Base-by-base conservation (phyloP, 140 eudicot genomes). In the Stevia rebaudiana region DNA sequence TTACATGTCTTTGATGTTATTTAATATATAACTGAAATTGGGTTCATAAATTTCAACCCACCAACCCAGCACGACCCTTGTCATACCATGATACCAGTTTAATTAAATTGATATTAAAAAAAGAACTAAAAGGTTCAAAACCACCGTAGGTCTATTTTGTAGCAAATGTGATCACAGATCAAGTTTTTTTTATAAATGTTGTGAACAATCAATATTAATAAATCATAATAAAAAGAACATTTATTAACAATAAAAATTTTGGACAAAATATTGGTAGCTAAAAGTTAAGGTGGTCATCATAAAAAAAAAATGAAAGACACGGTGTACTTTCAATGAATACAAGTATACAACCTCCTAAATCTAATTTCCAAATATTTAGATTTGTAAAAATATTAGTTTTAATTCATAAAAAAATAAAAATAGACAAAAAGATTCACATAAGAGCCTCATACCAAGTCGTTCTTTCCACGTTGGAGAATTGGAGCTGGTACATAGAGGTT, bases 401-500 rank as follows among this genome's bases (percentile, higher is more conserved):
- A 25, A 25, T 25, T 30, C 0, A 36, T 1, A 25, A 56, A 56
- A 9, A 22, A 10, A 3, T 48, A 21, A 18, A 11, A 8, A 50
- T 50, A 39, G 12, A 51, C 9, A 40, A 36, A 24, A 46, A 39
- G 55, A 8, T 24, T 33, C 13, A 18, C 22, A 43, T 10, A 13
- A 6, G 2, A 57, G 70, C 25, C 24, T 44, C 83, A 50, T 84
- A 90, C 97, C 95, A 90, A 61, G 36, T 56, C 68, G 76, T 91
- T 91, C 51, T 82, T 72, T 44, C 95, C 96, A 33, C 46, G 79
- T 5, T 67, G 86, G 21, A 90, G 91, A 47, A 90, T 10, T 35
- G 95, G 96, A 79, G 95, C 95, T 12, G 98, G 98, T 39, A 91
- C 87, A 75, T 84, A 91, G 57, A 87, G 94, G 79, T 84, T 84